Base-by-base conservation (phyloP, 2,329 filamentous ascomycete genomes). In the Grosmannia penicillata region DNA sequence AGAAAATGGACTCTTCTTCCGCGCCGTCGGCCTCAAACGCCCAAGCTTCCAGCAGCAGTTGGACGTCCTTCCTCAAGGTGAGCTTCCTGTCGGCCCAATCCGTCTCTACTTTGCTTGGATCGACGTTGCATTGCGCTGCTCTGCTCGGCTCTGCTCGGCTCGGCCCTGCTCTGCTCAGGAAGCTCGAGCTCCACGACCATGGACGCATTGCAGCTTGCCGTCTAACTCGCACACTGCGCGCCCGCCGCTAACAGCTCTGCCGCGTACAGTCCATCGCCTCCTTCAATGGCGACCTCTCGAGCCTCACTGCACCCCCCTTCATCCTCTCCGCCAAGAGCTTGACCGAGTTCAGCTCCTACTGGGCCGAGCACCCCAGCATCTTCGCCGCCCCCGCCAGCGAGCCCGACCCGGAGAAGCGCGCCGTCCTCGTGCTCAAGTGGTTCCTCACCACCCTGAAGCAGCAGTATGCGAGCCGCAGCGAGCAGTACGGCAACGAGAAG, bases 381-480 rank as follows among this genome's bases (percentile, higher is more conserved):
- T 81, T 96, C 49, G 75, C 85, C 43, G 86, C 87, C 11, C 84
- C 89, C 3, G 81, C 85, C 35, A 68, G 70, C 41, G 86, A 94
- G 57, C 51, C 76, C 37, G 82, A 93, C 55, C 72, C 86, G 1
- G 75, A 81, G 51, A 91, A 85, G 65, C 77, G 89, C 44, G 79
- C 84, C 17, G 62, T 93, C 48, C 67, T 89, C 25, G 89, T 96
- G n/a, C 65, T 95, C 50, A 93, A 89, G 60, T 96, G 89, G 89
- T 96, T 95, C 63, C 63, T 96, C 39, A 87, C 78, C 52, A 94
- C 87, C 4, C 68, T 96, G 37, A 93, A 91, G 64, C 84, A 93
- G 59, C 85, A 93, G 56, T 77, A 78, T 51, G 72, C 73, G 41
- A 75, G 67, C 52, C 69, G 72, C 42, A 93, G 83, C 54, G 87